Evolutionary conservation across 495 filamentous ascomycete species (phyloP), one percentile per base, ranked within the genome.

Genomic region (Cercophora scortea): DNA sequence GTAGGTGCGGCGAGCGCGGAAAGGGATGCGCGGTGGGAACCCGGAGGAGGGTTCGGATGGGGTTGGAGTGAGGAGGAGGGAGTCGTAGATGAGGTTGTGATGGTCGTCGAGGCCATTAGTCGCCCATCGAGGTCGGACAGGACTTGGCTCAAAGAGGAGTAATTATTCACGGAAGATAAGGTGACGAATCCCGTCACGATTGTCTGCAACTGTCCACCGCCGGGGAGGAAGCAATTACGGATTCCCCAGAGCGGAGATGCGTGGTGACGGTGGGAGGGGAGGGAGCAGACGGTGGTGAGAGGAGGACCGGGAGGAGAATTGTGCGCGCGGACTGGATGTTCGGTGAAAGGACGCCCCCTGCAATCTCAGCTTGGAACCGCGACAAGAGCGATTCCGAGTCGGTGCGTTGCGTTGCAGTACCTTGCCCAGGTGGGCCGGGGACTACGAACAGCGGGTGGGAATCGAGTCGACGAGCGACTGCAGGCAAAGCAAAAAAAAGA

Each of bases 51-150:
- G 36, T 13, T 25, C 25, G 25, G 25, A 25, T 25, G 25, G 25
- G 25, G 25, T 25, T 25, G 55, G 47, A 48, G 53, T 41, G 54
- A 52, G 40, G 59, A 44, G 57, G 53, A 43, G 10, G 61, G 35
- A 33, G 53, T 45, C 42, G 62, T 55, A 25, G 40, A 38, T 11
- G 54, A 58, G 42, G 64, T 56, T 32, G 62, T 65, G 46, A 66
- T 45, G 15, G 61, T 53, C 35, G 62, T 57, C 56, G 76, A 75
- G 53, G 74, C 67, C 73, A 77, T 77, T 55, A 62, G 55, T 51
- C 13, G 43, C 35, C 54, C 56, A 56, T 57, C 19, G 18, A 50
- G 42, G 41, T 17, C 19, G 16, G 35, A 50, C 19, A 15, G 16
- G 42, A 19, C 38, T 25, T 25, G 25, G 25, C 25, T 2, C 25